Percentiles rank a stretch among this genome's conserved stretches.
Evolutionary conservation across 495 filamentous ascomycete genomes (phyloP).

Genomic region (Entonaema liquescens): DNA sequence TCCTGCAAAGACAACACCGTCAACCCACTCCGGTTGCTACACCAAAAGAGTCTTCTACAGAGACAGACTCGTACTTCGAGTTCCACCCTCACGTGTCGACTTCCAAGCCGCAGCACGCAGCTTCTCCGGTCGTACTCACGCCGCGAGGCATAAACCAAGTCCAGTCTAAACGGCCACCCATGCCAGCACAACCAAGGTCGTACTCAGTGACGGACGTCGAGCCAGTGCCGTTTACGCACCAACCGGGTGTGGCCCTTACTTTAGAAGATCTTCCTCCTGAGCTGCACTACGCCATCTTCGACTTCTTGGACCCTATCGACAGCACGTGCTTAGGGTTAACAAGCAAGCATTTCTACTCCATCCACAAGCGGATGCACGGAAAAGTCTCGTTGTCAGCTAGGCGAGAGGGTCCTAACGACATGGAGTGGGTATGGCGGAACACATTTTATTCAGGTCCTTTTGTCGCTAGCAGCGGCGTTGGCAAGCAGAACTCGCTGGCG

Average conservation of each 20-base stretch:
- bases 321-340: slow-evolving; percentile 64
- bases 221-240: slow-evolving; percentile 52
- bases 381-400: slow-evolving; percentile 57
- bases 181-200: slow-evolving; percentile 41
- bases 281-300: slow-evolving; percentile 63
- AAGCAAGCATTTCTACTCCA: slow-evolving; percentile 58
- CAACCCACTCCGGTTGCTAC: slow-evolving; percentile 21
- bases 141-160: slow-evolving; percentile 3
- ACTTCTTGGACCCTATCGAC: slow-evolving; percentile 64
- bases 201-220: slow-evolving; percentile 61
- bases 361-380: slow-evolving; percentile 60
- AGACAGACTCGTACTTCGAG: slow-evolving; percentile 35
- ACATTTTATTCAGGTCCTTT: slow-evolving; percentile 48
- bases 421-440: slow-evolving; percentile 64
- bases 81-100: slow-evolving; percentile 12
- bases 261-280: slow-evolving; percentile 64
- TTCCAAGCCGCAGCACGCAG: slow-evolving; percentile 10
- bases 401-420: slow-evolving; percentile 61
- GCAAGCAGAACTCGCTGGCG: slow-evolving; percentile 49
- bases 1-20: slow-evolving; percentile 24
- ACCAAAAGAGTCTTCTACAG: slow-evolving; percentile 19
- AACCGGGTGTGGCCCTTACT: slow-evolving; percentile 46
- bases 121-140: slow-evolving; percentile 16
- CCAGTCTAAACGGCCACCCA: slow-evolving; percentile 8
- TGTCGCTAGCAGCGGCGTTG: slow-evolving; percentile 36